These are phyloP conservation scores for Singerocomus inundabilis DNA, from an alignment of 1,284 basidiomycete species.

Conservation along the genomic window DNA sequence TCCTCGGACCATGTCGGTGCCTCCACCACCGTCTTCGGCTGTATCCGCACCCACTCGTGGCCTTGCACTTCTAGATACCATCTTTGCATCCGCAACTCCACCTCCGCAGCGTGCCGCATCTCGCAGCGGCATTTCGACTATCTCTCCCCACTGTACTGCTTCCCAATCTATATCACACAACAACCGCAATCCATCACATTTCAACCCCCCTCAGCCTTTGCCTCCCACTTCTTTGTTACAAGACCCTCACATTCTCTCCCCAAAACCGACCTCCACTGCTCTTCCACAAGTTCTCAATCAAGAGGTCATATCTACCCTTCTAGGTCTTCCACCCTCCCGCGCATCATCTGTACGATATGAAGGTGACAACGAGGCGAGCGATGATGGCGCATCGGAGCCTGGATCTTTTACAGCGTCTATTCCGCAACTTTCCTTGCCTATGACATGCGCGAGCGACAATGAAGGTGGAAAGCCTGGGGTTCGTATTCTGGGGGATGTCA, in stretches of 20 bases:
- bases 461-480: conserved; percentile 16
- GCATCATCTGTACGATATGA: conserved; percentile 56
- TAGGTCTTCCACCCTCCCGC: conserved; percentile 51
- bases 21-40: conserved; percentile 27
- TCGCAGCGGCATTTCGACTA: conserved; percentile 9
- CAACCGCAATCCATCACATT: conserved; percentile 3
- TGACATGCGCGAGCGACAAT: conserved; percentile 8
- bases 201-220: conserved; percentile 8
- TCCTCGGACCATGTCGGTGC: conserved; percentile 34
- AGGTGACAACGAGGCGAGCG: conserved; percentile 63
- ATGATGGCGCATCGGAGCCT: conserved; percentile 40
- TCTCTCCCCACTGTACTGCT: conserved; percentile 13
- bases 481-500: conserved; percentile 47
- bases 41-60: conserved; percentile 35
- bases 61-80: conserved; percentile 46
- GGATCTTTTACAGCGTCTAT: conserved; percentile 42
- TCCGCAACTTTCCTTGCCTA: conserved; percentile 28
- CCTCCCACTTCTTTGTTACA: conserved; percentile 25
- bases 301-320: conserved; percentile 58
- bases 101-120: conserved; percentile 15
- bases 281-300: conserved; percentile 60
- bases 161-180: conserved; percentile 7
- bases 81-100: conserved; percentile 49
- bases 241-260: conserved; percentile 40
- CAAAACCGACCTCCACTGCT: conserved; percentile 44